Evolutionary conservation across 345 rosid species (phyloP), one percentile per base, ranked within the genome.

Genomic region (Diplotaxis tenuifolia): DNA sequence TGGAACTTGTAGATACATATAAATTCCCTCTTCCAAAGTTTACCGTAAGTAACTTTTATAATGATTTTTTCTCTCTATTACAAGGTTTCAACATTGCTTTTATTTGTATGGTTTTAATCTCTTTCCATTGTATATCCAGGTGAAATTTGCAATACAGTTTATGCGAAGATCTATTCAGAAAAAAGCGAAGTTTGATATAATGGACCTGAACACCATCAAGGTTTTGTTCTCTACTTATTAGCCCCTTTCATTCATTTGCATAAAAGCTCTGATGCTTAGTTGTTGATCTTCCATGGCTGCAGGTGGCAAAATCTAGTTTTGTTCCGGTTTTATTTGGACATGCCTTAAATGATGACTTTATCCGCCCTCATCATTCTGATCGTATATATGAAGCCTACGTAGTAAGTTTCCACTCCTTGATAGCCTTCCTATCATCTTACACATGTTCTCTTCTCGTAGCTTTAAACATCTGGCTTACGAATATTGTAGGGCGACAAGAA

Each of bases 241-340:
- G 5, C 58, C 50, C 21, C 21, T 32, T 21, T 49, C 15, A 23
- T 40, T 16, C 34, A 29, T 19, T 74, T 58, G 15, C 38, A 9
- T 54, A 62, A n/a, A 31, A 47, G 36, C 11, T 58, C 54, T 73
- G 50, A 66, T 29, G 27, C 38, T 74, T 34, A 53, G 32, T 31
- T 31, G 31, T 49, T 32, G 57, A 62, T 49, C 20, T 70, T 64
- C 29, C 70, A 12, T 59, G 25, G 25, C 70, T 80, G 16, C 70
- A 94, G 98, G 91, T 86, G 73, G 98, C 97, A 34, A 82, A 86
- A 60, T 84, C 86, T 74, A 78, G 87, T 84, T 89, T 89, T 77
- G 96, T 94, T 75, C 98, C 98, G 9, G 98, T 72, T 72, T 83
- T 94, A 76, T 86, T 91, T 87, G 98, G 98, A 57, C 98, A 94